phyloP scores from a whole-genome alignment of 2,329 filamentous ascomycete species.

The Rhinocladiella mackenziei region DNA sequence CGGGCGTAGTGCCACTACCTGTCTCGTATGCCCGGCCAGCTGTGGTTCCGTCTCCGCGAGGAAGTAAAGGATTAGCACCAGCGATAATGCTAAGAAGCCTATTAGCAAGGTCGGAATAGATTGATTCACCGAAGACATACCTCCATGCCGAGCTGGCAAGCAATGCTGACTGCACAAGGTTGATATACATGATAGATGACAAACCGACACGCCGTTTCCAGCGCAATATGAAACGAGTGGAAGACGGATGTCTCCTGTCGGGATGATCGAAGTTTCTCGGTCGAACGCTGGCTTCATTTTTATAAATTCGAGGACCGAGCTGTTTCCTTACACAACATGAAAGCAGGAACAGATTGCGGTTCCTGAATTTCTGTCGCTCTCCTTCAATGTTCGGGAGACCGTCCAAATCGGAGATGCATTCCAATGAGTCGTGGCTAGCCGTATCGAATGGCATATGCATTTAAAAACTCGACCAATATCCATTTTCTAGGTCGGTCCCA shows the following conservation, averaged over 20 bases:
- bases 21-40: background rate
- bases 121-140: too few species aligned
- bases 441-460: background rate
- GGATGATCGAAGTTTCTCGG: background rate
- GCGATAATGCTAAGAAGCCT: slow-evolving; percentile 1
- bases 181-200: slow-evolving; percentile 2
- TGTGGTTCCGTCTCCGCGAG: slow-evolving; percentile 2
- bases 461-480: slow-evolving; percentile 1
- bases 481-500: background rate
- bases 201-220: background rate
- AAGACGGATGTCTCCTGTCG: slow-evolving; percentile 3
- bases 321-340: background rate
- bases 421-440: background rate
- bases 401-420: background rate
- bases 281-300: background rate
- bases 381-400: background rate
- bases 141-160: slow-evolving; percentile 2
- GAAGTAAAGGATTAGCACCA: background rate
- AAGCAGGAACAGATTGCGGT: slow-evolving; percentile 2
- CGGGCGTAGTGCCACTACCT: background rate
- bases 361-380: slow-evolving; percentile 3
- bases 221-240: slow-evolving; percentile 1
- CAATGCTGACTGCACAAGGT: slow-evolving; percentile 1
- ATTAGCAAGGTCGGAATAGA: background rate
- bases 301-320: background rate